Conservation (phyloP, 768 basidiomycete species). For the Hemileccinum rubropunctum region DNA sequence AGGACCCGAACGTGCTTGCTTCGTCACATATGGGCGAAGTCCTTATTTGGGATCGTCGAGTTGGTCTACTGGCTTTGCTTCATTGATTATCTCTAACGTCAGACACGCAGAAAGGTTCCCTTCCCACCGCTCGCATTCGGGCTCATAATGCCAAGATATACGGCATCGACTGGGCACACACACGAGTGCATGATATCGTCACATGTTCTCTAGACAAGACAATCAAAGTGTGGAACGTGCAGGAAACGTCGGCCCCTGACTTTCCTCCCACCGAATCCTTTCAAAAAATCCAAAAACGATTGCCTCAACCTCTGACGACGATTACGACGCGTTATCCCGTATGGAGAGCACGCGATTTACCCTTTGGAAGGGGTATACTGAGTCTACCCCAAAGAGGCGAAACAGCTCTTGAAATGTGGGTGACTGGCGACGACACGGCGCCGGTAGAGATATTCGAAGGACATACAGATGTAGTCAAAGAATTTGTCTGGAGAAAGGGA, state of each 20-base stretch:
- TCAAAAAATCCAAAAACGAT: conserved; percentile 8
- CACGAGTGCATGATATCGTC: conserved; percentile 70
- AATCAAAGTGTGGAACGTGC: conserved; percentile 76
- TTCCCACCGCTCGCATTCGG: conserved; percentile 68
- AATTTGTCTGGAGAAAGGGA: conserved; percentile 92
- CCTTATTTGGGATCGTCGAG: conserved; percentile 92
- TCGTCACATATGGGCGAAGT: conserved; percentile 87
- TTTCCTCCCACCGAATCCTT: conserved; percentile 9
- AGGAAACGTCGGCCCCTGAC: conserved; percentile 20
- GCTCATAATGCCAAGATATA: conserved; percentile 94
- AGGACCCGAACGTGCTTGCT: conserved; percentile 82
- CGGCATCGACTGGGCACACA: conserved; percentile 94
- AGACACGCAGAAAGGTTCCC: conserved; percentile 72
- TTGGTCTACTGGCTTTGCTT: conserved; percentile 35
- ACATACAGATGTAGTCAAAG: conserved; percentile 91
- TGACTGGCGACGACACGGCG: conserved; percentile 24
- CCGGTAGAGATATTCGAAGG: conserved; percentile 81
- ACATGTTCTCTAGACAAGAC: conserved; percentile 95
- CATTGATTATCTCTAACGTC: conserved; percentile 4
- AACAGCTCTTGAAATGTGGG: conserved; percentile 83
- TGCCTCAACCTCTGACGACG: conserved; percentile 40
- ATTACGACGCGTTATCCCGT: conserved; percentile 86
- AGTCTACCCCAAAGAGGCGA: conserved; percentile 87
- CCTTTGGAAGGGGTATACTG: conserved; percentile 87
- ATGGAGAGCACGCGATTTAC: conserved; percentile 89